A percentile compares a stretch with the other conserved stretches of the same genome.
Conservation (phyloP, 2,329 filamentous ascomycete species). For the Thelonectria rubi region DNA sequence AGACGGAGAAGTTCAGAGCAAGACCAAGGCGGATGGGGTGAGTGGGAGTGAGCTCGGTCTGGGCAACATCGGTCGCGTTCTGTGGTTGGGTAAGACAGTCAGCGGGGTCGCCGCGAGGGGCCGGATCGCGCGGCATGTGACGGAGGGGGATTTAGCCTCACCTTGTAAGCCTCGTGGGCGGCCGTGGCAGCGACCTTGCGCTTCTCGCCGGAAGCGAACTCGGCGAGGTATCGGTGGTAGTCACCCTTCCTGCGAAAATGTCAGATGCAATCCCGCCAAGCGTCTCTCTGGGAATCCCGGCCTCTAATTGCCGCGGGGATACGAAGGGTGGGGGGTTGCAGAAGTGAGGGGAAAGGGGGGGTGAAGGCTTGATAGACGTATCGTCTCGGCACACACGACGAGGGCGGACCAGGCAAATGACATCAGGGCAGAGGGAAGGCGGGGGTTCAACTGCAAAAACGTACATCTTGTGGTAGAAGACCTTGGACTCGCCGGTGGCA, state of each 20-base stretch:
- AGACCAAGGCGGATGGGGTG: slow-evolving; percentile 98
- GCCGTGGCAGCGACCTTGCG: slow-evolving; percentile 87
- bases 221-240: slow-evolving; percentile 94
- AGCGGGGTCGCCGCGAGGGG: slow-evolving; percentile 29
- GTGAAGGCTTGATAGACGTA: slow-evolving; percentile 26
- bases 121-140: slow-evolving; percentile 43
- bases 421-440: slow-evolving; percentile 28
- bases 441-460: slow-evolving; percentile 50
- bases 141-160: slow-evolving; percentile 54
- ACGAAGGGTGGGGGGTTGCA: slow-evolving; percentile 5
- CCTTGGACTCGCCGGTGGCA: slow-evolving; percentile 97
- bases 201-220: slow-evolving; percentile 93
- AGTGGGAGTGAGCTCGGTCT: slow-evolving; percentile 95
- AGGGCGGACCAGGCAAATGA: background rate
- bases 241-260: slow-evolving; percentile 82
- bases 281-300: background rate
- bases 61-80: slow-evolving; percentile 97
- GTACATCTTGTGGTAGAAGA: slow-evolving; percentile 99
- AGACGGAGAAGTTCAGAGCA: slow-evolving; percentile 98
- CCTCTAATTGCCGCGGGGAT: background rate
- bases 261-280: slow-evolving; percentile 14
- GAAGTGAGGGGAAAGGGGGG: slow-evolving; percentile 19
- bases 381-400: slow-evolving; percentile 13
- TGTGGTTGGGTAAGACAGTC: slow-evolving; percentile 49
- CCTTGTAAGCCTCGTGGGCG: slow-evolving; percentile 97